These are phyloP conservation scores for Aquilaria malaccensis DNA, from an alignment of 345 rosid species.

Conservation along the genomic window DNA sequence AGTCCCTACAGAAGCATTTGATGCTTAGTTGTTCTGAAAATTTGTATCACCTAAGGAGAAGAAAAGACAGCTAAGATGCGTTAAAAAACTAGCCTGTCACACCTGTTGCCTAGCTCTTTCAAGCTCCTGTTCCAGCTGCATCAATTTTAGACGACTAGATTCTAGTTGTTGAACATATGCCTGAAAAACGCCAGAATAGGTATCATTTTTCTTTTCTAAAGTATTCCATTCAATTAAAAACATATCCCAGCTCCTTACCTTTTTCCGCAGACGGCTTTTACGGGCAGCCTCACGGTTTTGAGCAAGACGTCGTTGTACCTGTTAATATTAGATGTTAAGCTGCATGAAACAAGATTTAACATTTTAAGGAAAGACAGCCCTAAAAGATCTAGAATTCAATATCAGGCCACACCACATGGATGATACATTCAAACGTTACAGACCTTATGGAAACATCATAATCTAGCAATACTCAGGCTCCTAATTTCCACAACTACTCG, in stretches of 20 bases:
- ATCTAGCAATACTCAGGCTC: not conserved
- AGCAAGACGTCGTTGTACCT: constrained; percentile 92
- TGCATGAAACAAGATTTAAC: not conserved
- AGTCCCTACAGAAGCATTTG: constrained; percentile 42
- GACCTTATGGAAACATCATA: not conserved
- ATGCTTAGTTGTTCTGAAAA: not conserved
- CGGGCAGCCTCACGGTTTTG: constrained; percentile 99
- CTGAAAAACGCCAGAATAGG: constrained; percentile 28
- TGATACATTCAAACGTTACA: not conserved
- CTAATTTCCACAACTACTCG: not conserved
- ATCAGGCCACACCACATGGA: too few species aligned
- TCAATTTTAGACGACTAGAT: constrained; percentile 75
- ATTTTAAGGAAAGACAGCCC: not conserved
- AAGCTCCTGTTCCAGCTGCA: constrained; percentile 87
- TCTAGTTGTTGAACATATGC: constrained; percentile 97
- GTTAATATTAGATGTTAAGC: constrained; percentile 3
- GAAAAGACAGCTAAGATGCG: not conserved
- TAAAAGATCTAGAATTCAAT: too few species aligned
- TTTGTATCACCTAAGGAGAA: not conserved
- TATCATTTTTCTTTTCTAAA: not conserved
- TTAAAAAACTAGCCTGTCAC: constrained; percentile 6
- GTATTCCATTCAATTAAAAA: constrained; percentile 1
- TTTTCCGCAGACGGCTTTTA: constrained; percentile 91
- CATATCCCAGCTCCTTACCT: constrained; percentile 34
- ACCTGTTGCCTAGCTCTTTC: constrained; percentile 80